phyloP scores from a whole-genome alignment of 805 yeast genomes.

The Candida endomychidarum region DNA sequence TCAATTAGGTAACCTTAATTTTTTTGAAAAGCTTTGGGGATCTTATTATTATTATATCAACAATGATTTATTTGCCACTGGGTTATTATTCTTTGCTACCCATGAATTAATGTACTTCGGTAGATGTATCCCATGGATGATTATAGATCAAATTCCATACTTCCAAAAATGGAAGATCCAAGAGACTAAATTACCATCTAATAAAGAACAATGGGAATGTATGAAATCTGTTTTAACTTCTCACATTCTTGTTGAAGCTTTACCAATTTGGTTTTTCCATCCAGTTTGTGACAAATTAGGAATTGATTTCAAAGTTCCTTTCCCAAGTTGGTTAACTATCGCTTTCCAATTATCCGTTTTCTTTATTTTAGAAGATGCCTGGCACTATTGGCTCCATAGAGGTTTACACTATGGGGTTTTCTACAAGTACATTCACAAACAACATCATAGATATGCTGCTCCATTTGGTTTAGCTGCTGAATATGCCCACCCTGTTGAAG shows the following conservation, averaged over 20 bases:
- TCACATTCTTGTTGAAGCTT: constrained; percentile 57
- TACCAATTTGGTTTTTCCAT: constrained; percentile 64
- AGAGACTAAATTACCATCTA: constrained; percentile 50
- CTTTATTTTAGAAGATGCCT: constrained; percentile 54
- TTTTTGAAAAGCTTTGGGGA: constrained; percentile 52
- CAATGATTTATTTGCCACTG: constrained; percentile 58
- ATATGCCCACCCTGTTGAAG: constrained; percentile 61
- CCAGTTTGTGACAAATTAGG: constrained; percentile 52
- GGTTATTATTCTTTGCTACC: constrained; percentile 51
- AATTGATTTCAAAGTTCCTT: constrained; percentile 52
- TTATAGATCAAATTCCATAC: constrained; percentile 52
- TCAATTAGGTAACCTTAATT: constrained; percentile 28
- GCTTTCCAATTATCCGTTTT: constrained; percentile 46
- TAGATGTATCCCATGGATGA: constrained; percentile 58
- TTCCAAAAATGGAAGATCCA: constrained; percentile 56
- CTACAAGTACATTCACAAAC: constrained; percentile 58
- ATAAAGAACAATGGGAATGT: constrained; percentile 63
- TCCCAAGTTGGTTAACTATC: constrained; percentile 47
- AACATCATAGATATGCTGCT: constrained; percentile 61
- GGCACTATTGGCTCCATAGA: constrained; percentile 64
- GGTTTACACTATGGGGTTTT: constrained; percentile 56
- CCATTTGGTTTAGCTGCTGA: constrained; percentile 64
- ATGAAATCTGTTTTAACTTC: constrained; percentile 55
- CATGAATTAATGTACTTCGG: constrained; percentile 61
- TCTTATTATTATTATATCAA: constrained; percentile 54